Evolutionary conservation across 805 yeast genomes (phyloP), one percentile per base, ranked within the genome.

Genomic region (Yamadazyma tumulicola): DNA sequence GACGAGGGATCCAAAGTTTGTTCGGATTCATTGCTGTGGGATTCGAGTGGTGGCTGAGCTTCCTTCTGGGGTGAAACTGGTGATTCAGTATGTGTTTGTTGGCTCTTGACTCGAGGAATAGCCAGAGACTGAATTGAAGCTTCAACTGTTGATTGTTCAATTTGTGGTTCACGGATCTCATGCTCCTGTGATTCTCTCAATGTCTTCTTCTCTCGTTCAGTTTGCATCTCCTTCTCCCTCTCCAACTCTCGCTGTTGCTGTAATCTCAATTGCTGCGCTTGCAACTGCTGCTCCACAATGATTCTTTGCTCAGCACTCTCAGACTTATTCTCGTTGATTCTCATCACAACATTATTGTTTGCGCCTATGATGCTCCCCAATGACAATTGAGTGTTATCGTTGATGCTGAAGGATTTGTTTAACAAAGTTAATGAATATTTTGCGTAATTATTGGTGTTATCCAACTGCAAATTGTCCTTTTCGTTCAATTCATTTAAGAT

Each of bases 261-360:
- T 18, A 32, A 39, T 26, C 15, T 28, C 25, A 29, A 36, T 42
- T 35, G 51, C 35, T 23, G 35, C 47, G 17, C 42, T 31, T 45
- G 26, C 24, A 55, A 34, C 40, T 57, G 58, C 26, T 42, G 16
- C 21, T 37, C 34, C 2, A 41, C 45, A 10, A 48, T 38, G 13
- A 45, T 37, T 19, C 52, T 42, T 37, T 61, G 66, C 30, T 55
- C 58, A 26, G 34, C 32, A 13, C 33, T 46, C 5, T 45, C 46
- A 22, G 28, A 36, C 19, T 43, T 43, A 3, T 40, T 25, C 33
- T 45, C 49, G 12, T 30, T 43, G 26, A 61, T 41, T 27, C 67
- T 38, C 11, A 57, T 37, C 6, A 55, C 64, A 8, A 53, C 42
- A 38, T 49, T 58, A 6, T 43, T 35, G 2, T 38, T 41, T 30